A percentile compares a stretch with the other conserved stretches of the same genome.
Conservation (phyloP, 306 rosid species). For the Cercis canadensis region DNA sequence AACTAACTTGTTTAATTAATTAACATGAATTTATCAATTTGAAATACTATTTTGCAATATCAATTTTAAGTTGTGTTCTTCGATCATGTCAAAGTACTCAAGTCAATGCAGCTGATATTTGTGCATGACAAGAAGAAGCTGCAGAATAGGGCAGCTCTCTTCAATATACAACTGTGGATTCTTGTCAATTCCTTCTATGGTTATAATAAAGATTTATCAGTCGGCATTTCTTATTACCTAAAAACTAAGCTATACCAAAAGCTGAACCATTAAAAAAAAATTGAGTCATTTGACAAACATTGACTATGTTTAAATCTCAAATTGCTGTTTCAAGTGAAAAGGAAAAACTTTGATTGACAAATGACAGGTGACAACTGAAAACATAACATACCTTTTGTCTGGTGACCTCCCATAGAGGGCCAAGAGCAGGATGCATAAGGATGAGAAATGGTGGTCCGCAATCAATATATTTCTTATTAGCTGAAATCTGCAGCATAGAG, state of each 20-base stretch:
- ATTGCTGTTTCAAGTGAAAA: too few relatives aligned
- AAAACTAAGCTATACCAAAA: not conserved
- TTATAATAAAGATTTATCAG: not conserved
- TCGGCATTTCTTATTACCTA: not conserved
- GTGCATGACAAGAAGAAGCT: not conserved
- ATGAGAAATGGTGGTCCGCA: conserved; percentile 95
- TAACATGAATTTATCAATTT: not conserved
- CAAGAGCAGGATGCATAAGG: conserved; percentile 94
- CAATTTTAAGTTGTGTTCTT: too few relatives aligned
- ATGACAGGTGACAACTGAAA: not conserved
- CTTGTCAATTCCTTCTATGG: not conserved
- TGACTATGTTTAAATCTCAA: too few relatives aligned
- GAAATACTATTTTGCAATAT: too few relatives aligned
- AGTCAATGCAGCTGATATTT: too few relatives aligned
- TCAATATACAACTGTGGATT: not conserved
- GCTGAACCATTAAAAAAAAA: not conserved
- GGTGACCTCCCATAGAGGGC: conserved; percentile 96
- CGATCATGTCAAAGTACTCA: too few relatives aligned
- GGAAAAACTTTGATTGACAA: too few relatives aligned
- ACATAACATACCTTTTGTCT: conserved; percentile 71
- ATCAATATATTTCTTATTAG: conserved; percentile 70
- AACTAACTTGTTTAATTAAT: not conserved
- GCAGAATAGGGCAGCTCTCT: not conserved
- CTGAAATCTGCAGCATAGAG: conserved; percentile 67
- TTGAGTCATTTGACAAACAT: too few relatives aligned